phyloP scores from a whole-genome alignment of 1,284 basidiomycete species.

The Tranzscheliella williamsii region DNA sequence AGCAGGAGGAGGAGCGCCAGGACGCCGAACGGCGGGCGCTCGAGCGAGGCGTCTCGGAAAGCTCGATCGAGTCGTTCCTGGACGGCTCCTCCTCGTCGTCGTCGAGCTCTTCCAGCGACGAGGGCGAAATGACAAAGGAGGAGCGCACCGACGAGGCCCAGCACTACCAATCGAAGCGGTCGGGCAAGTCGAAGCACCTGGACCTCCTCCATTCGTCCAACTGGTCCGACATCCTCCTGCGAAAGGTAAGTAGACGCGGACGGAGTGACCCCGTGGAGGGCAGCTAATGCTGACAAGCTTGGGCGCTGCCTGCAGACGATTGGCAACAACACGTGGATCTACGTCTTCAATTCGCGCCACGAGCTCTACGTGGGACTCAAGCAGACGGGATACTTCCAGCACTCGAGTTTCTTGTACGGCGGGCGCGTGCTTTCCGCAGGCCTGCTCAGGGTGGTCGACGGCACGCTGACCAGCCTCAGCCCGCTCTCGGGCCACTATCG shows the following conservation, averaged over 20 bases:
- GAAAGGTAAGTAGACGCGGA: too few relatives aligned
- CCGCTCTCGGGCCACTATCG: constrained; percentile 52
- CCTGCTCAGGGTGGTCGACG: constrained; percentile 43
- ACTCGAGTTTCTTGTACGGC: constrained; percentile 50
- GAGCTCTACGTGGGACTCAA: constrained; percentile 53
- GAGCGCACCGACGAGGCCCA: constrained; percentile 11
- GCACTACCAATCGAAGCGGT: constrained; percentile 39
- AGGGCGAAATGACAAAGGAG: constrained; percentile 21
- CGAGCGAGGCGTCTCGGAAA: constrained; percentile 27
- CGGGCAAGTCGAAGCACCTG: constrained; percentile 25
- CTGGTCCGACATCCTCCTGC: constrained; percentile 44
- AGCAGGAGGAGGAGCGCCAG: constrained; percentile 32
- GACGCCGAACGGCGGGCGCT: constrained; percentile 15
- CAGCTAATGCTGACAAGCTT: too few relatives aligned
- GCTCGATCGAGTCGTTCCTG: constrained; percentile 24
- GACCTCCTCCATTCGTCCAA: constrained; percentile 33
- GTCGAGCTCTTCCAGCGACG: constrained; percentile 21
- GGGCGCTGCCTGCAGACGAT: constrained; percentile 7
- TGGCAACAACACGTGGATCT: constrained; percentile 48
- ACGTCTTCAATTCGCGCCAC: constrained; percentile 49
- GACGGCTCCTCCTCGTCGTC: constrained; percentile 22
- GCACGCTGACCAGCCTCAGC: constrained; percentile 35
- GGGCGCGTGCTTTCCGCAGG: constrained; percentile 49
- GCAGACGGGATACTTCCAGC: constrained; percentile 53
- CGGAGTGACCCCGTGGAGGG: too few relatives aligned